phyloP scores from a whole-genome alignment of 352 stramenopile species.

The Phytophthora fragariaefolia region DNA sequence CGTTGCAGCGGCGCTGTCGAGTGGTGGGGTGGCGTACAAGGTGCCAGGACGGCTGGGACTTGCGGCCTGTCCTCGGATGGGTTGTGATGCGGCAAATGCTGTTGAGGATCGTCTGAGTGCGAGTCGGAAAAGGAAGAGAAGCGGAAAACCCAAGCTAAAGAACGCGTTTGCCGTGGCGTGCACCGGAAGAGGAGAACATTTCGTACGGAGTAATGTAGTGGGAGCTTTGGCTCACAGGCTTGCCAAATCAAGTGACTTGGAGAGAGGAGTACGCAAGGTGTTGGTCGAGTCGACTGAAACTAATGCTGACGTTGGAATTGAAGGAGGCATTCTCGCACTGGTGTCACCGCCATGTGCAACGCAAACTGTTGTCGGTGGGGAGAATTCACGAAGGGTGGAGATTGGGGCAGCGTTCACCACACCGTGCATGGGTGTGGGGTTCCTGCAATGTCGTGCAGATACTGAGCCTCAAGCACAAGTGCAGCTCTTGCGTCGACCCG shows the following conservation, averaged over 20 bases:
- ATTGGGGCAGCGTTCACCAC: slow-evolving; percentile 70
- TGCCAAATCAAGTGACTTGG: slow-evolving; percentile 31
- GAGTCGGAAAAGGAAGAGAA: slow-evolving; percentile 32
- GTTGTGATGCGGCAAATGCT: slow-evolving; percentile 55
- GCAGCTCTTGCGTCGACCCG: slow-evolving; percentile 54
- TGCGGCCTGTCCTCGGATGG: slow-evolving; percentile 69
- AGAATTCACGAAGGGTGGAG: slow-evolving; percentile 30
- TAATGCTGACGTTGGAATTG: slow-evolving; percentile 48
- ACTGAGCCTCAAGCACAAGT: slow-evolving; percentile 38
- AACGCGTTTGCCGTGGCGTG: slow-evolving; percentile 63
- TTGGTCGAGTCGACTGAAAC: slow-evolving; percentile 40
- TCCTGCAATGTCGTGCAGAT: slow-evolving; percentile 34
- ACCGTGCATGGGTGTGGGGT: slow-evolving; percentile 71
- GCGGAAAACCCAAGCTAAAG: slow-evolving; percentile 4
- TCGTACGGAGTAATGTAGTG: slow-evolving; percentile 58
- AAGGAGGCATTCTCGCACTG: slow-evolving; percentile 66
- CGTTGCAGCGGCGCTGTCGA: slow-evolving; percentile 67
- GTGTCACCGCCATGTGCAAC: slow-evolving; percentile 1
- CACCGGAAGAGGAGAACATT: slow-evolving; percentile 74
- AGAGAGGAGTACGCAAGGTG: slow-evolving; percentile 38
- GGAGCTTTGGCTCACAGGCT: slow-evolving; percentile 40
- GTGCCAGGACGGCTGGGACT: slow-evolving; percentile 68
- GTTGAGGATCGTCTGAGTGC: not conserved
- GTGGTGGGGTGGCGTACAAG: slow-evolving; percentile 73
- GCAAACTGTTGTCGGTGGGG: not conserved